Base-by-base conservation (phyloP, 352 stramenopile genomes). In the Globisporangium camurandrum region DNA sequence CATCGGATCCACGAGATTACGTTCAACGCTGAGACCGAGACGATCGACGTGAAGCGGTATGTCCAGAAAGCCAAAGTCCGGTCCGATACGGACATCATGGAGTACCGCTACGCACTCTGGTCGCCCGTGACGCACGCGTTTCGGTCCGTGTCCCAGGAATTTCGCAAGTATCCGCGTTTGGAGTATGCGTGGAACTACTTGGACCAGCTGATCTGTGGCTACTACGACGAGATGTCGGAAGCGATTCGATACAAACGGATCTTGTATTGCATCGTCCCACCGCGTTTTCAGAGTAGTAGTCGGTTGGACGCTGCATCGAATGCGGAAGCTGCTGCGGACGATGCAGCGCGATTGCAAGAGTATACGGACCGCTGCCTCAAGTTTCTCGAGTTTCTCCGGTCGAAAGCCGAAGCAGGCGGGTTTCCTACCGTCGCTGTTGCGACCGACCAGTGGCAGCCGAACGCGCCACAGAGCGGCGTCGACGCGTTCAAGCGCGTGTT, bases 181-280 rank as follows among this genome's bases (percentile, higher is more conserved):
- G 80, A 94, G 53, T 88, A 94, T 61, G 64, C 82, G 39, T 94
- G 84, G 84, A 94, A 94, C 56, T 78, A 87, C 39, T 52, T 91
- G 19, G 84, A 94, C 49, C 79, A 92, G 50, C 58, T 94, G 26
- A 86, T 94, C 20, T 94, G 80, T 40, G 78, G 84, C 42, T 89
- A 94, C 62, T 85, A 84, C 22, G 84, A 92, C 53, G 73, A 88
- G 30, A 94, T 94, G 81, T 84, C 67, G 52, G 84, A 94, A 58
- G 75, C 62, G 23, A 88, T 86, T 33, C 80, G 82, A 22, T 91
- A 88, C 52, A 89, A 89, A 44, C 75, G 84, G 16, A 85, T 79
- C 37, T 49, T 87, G 22, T 88, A 78, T 49, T 88, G 75, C 45
- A 62, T 93, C 33, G 57, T 90, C 12, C 81, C 81, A 8, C 76